Conservation (phyloP, 371 early-diverging fungal genomes). For the Cokeromyces recurvatus region DNA sequence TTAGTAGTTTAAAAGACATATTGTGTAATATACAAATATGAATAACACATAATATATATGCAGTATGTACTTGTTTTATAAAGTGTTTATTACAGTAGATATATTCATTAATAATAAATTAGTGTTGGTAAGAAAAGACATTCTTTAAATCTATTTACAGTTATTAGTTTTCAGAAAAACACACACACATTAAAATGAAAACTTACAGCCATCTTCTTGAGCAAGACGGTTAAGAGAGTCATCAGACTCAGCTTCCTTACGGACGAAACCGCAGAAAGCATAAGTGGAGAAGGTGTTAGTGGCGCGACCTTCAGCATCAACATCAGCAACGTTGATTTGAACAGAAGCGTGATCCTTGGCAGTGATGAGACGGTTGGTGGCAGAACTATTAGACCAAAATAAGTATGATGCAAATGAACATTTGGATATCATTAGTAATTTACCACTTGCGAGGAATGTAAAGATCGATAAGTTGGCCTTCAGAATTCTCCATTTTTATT, state of each 20-base stretch:
- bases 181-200: background rate
- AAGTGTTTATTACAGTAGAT: no score
- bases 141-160: constrained; percentile 37
- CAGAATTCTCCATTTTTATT: constrained; percentile 57
- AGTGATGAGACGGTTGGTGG: constrained; percentile 46
- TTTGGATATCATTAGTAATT: constrained; percentile 3
- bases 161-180: background rate
- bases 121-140: constrained; percentile 50
- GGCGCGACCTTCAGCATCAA: constrained; percentile 81
- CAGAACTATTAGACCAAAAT: constrained; percentile 26
- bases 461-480: constrained; percentile 76
- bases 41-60: no score
- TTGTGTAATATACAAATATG: background rate
- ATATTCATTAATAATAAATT: constrained; percentile 14
- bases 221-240: constrained; percentile 95
- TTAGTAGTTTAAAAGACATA: background rate
- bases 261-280: constrained; percentile 90
- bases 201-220: constrained; percentile 76
- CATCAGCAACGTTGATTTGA: constrained; percentile 95
- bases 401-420: background rate
- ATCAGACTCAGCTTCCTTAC: constrained; percentile 87
- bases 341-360: constrained; percentile 95
- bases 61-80: no score
- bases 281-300: constrained; percentile 79
- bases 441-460: constrained; percentile 96